Base-by-base conservation (phyloP, 768 basidiomycete species). In the Boletus rubescentipes region DNA sequence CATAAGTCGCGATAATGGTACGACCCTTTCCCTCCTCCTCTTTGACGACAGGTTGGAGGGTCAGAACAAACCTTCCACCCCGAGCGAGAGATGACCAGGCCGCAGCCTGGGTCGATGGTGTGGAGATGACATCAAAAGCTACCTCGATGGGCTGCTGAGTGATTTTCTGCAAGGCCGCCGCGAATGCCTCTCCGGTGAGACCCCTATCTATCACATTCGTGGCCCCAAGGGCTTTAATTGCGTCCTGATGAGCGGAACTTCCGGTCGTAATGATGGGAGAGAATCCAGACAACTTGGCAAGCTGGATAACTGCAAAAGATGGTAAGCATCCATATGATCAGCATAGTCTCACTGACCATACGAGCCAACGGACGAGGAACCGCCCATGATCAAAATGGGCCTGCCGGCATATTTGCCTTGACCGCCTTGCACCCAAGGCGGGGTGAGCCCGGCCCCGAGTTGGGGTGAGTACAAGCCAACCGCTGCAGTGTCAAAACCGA, bases 351-450 rank as follows among this genome's bases (percentile, higher is more conserved):
- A 61, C 70, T 54, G 55, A 77, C 79, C 71, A 42, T 67, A 76
- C 67, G 74, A 74, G n/a, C 80, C 80, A 0, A 80, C 78, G 18
- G 76, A 77, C 11, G 73, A 72, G 6, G 77, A 64, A 5, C 80
- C 80, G n/a, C 80, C 81, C 30, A 79, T 59, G 51, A 82, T 70
- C 44, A 83, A 57, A 16, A 81, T 72, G 1, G 80, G 73, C 9
- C 69, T 70, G 1, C 66, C 75, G 1, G 66, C 52, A 53, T 79
- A 79, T 40, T 71, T 75, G 1, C 67, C 75, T 36, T 55, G 56
- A 20, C 71, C 72, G 0, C 59, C 65, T 6, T 65, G 45, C 3
- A 52, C 64, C 61, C 76, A 68, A 5, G 79, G 75, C 2, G 75
- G 65, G 9, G 61, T 62, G 11, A 82, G 64, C 14, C 70, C 74